Evolutionary conservation across 2,329 filamentous ascomycete species (phyloP).

Genomic region (Alternaria brassicae): DNA sequence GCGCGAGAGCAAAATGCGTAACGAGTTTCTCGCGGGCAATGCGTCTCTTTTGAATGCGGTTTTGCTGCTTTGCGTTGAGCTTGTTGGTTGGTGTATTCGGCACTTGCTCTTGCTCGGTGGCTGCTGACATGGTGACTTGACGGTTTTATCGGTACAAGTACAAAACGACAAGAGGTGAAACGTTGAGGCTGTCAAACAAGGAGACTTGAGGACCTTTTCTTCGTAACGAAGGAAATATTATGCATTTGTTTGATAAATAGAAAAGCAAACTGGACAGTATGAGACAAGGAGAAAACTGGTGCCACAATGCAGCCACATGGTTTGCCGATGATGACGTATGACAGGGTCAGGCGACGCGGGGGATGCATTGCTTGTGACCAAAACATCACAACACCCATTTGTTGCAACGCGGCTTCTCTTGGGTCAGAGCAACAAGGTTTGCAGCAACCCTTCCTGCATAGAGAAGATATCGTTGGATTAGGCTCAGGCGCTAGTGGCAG

Average conservation of each 20-base stretch:
- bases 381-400: conserved; percentile 5
- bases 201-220: too few species aligned
- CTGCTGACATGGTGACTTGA: conserved; percentile 1
- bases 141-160: neutral
- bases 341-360: conserved; percentile 10
- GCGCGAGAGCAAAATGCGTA: neutral
- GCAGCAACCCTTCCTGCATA: neutral
- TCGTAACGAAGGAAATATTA: neutral
- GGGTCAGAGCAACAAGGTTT: neutral
- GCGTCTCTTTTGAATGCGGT: conserved; percentile 10
- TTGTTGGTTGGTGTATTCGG: neutral
- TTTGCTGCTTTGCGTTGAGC: conserved; percentile 11
- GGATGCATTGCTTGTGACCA: conserved; percentile 3
- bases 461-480: neutral
- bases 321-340: neutral
- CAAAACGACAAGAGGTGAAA: neutral
- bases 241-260: neutral
- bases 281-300: neutral
- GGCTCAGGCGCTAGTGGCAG: neutral
- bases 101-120: conserved; percentile 5
- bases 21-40: conserved; percentile 8
- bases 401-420: neutral
- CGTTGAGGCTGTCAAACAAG: too few species aligned
- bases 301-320: neutral
- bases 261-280: neutral